Conservation (phyloP, 768 basidiomycete species). For the Psilocybe sp. region DNA sequence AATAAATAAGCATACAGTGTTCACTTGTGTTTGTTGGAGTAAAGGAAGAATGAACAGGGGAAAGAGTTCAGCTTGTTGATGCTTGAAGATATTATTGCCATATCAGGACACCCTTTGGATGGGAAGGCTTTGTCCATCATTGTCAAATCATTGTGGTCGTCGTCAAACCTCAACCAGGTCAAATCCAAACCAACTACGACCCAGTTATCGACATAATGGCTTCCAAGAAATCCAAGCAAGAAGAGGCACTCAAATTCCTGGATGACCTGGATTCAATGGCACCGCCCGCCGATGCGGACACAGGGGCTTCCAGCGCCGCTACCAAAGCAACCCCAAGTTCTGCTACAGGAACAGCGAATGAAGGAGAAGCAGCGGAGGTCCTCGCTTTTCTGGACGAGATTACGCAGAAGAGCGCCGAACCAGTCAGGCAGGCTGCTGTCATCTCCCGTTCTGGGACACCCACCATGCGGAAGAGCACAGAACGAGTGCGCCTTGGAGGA, state of each 20-base stretch:
- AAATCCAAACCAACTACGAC: background rate
- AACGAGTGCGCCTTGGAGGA: constrained; percentile 69
- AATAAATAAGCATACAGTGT: no score
- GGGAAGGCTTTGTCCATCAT: no score
- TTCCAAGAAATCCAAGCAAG: constrained; percentile 70
- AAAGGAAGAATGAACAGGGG: no score
- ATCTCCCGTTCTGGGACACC: constrained; percentile 71
- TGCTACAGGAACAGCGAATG: constrained; percentile 28
- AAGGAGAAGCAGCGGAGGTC: constrained; percentile 73
- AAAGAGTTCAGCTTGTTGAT: no score
- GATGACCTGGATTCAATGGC: constrained; percentile 90
- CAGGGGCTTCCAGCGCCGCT: constrained; percentile 3
- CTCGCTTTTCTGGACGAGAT: constrained; percentile 94
- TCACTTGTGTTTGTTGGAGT: no score
- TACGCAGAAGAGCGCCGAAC: constrained; percentile 85
- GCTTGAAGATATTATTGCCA: no score
- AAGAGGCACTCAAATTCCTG: constrained; percentile 90
- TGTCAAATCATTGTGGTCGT: no score
- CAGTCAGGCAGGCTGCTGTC: constrained; percentile 55
- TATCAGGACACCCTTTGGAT: no score
- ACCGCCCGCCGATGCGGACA: constrained; percentile 17
- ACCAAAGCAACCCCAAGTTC: constrained; percentile 16
- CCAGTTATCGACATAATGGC: constrained; percentile 22
- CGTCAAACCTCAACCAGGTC: background rate
- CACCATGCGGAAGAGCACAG: constrained; percentile 69